Conservation (phyloP, 345 rosid genomes). For the Toxicodendron radicans region DNA sequence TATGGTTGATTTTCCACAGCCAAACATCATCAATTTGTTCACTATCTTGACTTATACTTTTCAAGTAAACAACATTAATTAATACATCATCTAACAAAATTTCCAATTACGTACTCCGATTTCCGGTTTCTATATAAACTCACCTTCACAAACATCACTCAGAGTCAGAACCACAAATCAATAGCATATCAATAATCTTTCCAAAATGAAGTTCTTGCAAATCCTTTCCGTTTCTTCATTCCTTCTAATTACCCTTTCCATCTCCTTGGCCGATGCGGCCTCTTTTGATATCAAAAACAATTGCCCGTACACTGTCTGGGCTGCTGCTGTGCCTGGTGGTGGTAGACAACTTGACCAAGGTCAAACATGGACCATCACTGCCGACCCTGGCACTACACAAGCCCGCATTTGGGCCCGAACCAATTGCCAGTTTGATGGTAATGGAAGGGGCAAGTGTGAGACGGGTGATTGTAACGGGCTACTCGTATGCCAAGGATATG, state of each 20-base stretch:
- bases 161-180: too few species aligned
- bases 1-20: too few species aligned
- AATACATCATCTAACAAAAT: too few species aligned
- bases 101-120: too few species aligned
- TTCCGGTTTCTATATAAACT: too few species aligned
- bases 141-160: too few species aligned
- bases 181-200: too few species aligned
- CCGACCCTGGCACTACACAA: not conserved
- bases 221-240: not conserved
- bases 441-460: conserved; percentile 19
- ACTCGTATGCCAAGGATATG: conserved; percentile 30
- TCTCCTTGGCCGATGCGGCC: not conserved
- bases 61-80: too few species aligned
- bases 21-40: too few species aligned
- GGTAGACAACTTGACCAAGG: conserved; percentile 5
- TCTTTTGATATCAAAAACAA: not conserved
- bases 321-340: not conserved
- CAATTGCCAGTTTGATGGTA: conserved; percentile 14
- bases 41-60: too few species aligned
- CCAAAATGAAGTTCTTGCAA: not conserved
- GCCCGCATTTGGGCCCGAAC: conserved; percentile 2
- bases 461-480: conserved; percentile 27
- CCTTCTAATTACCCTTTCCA: not conserved
- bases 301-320: conserved; percentile 7
- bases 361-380: conserved; percentile 3